Evolutionary conservation across 1,284 basidiomycete genomes (phyloP).

Genomic region (Malassezia sympodialis): DNA sequence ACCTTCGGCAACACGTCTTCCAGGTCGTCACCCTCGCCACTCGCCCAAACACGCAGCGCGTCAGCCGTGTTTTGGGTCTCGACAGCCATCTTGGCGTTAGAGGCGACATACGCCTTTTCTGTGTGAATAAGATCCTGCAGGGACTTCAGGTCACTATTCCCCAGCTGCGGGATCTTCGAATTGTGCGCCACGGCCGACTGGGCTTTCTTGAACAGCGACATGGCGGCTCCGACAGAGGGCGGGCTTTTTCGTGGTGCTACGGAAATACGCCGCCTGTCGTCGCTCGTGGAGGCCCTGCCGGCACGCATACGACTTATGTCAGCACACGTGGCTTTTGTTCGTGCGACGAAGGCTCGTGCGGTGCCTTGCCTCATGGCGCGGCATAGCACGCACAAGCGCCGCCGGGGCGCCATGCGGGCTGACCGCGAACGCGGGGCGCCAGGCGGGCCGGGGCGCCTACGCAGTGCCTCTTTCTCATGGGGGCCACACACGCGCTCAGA

Average conservation of each 20-base stretch:
- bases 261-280: background rate
- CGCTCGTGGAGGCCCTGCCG: background rate
- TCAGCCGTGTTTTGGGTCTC: conserved; percentile 66
- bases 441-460: conserved; percentile 15
- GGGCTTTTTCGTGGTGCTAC: background rate
- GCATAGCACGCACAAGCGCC: conserved; percentile 40
- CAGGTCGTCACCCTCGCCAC: conserved; percentile 77
- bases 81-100: conserved; percentile 59
- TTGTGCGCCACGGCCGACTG: conserved; percentile 62
- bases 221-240: conserved; percentile 15
- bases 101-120: conserved; percentile 70
- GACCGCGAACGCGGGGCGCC: conserved; percentile 25
- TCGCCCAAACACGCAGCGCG: conserved; percentile 66
- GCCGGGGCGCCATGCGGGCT: conserved; percentile 34
- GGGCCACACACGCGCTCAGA: background rate
- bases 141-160: conserved; percentile 67
- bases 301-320: conserved; percentile 1
- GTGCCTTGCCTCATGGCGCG: background rate
- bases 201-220: conserved; percentile 41
- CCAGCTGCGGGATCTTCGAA: conserved; percentile 60
- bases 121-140: conserved; percentile 79
- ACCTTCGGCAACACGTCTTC: conserved; percentile 70
- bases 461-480: conserved; percentile 18
- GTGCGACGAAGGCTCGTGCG: background rate
- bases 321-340: background rate